phyloP scores from a whole-genome alignment of 306 rosid genomes.

The Ochetophila trinervis region DNA sequence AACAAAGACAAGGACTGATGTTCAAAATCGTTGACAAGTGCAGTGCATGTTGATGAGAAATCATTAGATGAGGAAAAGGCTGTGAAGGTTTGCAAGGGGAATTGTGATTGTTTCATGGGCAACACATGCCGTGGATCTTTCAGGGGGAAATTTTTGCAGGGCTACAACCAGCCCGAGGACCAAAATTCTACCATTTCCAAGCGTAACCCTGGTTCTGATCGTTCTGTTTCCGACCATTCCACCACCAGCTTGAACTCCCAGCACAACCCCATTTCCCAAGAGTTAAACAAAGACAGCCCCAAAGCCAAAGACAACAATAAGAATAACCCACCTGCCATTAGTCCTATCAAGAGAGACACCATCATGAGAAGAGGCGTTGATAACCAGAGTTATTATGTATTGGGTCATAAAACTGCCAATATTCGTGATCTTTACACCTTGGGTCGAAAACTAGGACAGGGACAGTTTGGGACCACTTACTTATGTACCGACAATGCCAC shows the following conservation, averaged over 20 bases:
- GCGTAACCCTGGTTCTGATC: conserved; percentile 50
- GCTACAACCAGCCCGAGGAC: conserved; percentile 60
- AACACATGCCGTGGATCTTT: conserved; percentile 98
- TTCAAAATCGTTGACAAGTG: not conserved
- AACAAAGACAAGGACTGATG: not conserved
- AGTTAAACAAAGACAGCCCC: conserved; percentile 21
- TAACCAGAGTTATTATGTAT: conserved; percentile 71
- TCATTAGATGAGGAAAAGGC: conserved; percentile 43
- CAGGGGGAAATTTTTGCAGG: conserved; percentile 66
- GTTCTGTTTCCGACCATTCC: conserved; percentile 46
- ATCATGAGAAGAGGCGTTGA: conserved; percentile 66
- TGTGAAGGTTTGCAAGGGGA: conserved; percentile 28
- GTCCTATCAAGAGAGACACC: conserved; percentile 40
- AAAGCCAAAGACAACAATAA: conserved; percentile 15
- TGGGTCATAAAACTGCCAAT: conserved; percentile 83
- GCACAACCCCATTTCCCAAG: conserved; percentile 30
- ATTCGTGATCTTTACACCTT: conserved; percentile 79
- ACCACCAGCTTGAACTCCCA: conserved; percentile 45
- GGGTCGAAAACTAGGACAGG: conserved; percentile 87
- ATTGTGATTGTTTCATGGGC: conserved; percentile 78
- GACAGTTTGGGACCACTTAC: conserved; percentile 89
- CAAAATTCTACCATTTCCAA: conserved; percentile 38
- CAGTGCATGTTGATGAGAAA: conserved; percentile 40
- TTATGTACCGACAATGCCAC: conserved; percentile 63
- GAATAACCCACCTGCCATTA: conserved; percentile 17